Evolutionary conservation across 306 rosid species (phyloP).

Genomic region (Hylodesmum podocarpum): DNA sequence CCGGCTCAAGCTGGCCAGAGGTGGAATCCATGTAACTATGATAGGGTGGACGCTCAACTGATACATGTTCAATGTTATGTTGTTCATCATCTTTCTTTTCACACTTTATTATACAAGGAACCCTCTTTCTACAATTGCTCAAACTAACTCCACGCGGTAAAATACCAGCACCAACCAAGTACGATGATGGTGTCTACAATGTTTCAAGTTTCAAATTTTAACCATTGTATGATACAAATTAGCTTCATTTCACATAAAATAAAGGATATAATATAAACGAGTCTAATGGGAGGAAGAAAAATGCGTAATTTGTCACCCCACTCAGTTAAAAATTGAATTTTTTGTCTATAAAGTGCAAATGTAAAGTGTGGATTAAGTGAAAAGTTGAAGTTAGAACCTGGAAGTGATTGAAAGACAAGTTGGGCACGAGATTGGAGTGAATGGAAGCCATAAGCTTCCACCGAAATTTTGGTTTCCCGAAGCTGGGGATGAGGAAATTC

Average conservation of each 20-base stretch:
- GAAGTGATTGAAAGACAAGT: slow-evolving; percentile 50
- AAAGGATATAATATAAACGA: not conserved
- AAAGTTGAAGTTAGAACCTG: slow-evolving; percentile 50
- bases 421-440: slow-evolving; percentile 43
- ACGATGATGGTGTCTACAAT: slow-evolving; percentile 53
- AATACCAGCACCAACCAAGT: slow-evolving; percentile 50
- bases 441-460: slow-evolving; percentile 41
- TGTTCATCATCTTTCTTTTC: slow-evolving; percentile 74
- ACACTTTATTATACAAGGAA: slow-evolving; percentile 64
- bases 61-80: slow-evolving; percentile 44
- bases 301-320: not conserved
- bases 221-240: slow-evolving; percentile 29
- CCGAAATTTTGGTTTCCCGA: not conserved
- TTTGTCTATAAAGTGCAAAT: not conserved
- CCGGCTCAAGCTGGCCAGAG: slow-evolving; percentile 95
- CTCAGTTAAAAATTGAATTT: not conserved
- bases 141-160: slow-evolving; percentile 56
- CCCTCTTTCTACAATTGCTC: slow-evolving; percentile 39
- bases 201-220: slow-evolving; percentile 33
- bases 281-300: not conserved
- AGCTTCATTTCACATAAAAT: slow-evolving; percentile 24
- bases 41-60: slow-evolving; percentile 86
- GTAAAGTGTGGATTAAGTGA: not conserved
- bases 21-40: slow-evolving; percentile 81
- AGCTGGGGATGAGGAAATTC: not conserved